Conservation (phyloP, 192 early-diverging fungal genomes). For the Entomortierella lignicola region DNA sequence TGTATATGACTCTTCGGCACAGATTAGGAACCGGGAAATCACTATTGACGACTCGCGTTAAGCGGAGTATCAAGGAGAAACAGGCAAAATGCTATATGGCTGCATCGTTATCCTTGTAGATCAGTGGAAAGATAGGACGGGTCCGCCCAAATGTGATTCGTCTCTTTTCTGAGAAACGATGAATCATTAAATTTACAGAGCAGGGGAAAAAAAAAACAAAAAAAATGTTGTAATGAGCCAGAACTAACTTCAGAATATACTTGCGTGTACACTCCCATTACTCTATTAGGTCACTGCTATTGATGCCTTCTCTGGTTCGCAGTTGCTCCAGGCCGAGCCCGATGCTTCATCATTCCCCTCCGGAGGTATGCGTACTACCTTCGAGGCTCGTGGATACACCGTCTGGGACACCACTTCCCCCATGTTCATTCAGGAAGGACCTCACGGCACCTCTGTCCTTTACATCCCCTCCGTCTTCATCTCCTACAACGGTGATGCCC, state of each 20-base stretch:
- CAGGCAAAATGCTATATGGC: not conserved
- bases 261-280: not conserved
- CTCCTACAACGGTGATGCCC: conserved; percentile 98
- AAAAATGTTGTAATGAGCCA: too few species aligned
- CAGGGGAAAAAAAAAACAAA: not conserved
- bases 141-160: conserved; percentile 1
- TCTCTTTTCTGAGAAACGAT: not conserved
- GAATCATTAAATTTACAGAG: not conserved
- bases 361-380: conserved; percentile 97
- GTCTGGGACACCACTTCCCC: conserved; percentile 98
- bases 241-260: not conserved
- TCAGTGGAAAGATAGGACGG: not conserved
- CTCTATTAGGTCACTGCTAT: conserved; percentile 79
- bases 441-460: conserved; percentile 91
- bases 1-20: not conserved
- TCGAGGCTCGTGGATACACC: conserved; percentile 99
- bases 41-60: not conserved
- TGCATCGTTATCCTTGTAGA: not conserved
- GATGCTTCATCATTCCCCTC: conserved; percentile 99
- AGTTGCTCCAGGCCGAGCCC: conserved; percentile 98
- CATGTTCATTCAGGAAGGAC: conserved; percentile 95
- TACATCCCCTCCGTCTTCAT: conserved; percentile 99
- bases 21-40: not conserved
- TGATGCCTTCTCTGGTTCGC: conserved; percentile 96
- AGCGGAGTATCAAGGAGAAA: not conserved